phyloP scores from a whole-genome alignment of 2,329 filamentous ascomycete genomes.

The Nigrospora oryzae region DNA sequence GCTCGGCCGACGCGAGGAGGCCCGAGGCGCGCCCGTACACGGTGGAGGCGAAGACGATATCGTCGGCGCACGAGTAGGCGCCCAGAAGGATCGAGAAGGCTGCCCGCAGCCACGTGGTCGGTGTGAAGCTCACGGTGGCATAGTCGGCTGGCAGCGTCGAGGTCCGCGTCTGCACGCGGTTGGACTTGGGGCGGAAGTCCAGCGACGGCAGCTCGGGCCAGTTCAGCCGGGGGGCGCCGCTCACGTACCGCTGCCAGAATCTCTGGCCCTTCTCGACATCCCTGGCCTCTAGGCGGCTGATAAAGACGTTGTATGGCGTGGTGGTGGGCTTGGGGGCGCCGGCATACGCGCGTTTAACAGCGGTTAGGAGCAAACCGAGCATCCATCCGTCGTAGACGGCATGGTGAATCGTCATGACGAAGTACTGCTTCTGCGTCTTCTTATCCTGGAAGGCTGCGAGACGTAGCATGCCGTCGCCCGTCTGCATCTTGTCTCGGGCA shows the following conservation, averaged over 20 bases:
- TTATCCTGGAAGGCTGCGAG: background rate
- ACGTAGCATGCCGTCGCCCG: background rate
- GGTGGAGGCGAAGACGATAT: no score
- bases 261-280: background rate
- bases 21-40: no score
- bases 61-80: no score
- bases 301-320: background rate
- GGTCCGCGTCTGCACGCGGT: background rate
- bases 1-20: no score
- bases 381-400: slow-evolving; percentile 5
- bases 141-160: background rate
- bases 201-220: background rate
- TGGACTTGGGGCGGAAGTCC: background rate
- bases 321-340: background rate
- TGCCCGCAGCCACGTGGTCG: no score
- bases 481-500: background rate
- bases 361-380: slow-evolving; percentile 1
- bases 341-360: slow-evolving; percentile 10
- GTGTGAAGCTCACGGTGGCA: background rate
- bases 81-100: no score
- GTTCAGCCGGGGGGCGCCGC: background rate
- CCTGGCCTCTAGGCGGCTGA: no score
- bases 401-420: slow-evolving; percentile 4
- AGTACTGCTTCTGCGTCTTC: background rate
- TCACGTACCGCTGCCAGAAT: background rate